Conservation (phyloP, 1,284 basidiomycete species). For the Afroboletus lepidellus region DNA sequence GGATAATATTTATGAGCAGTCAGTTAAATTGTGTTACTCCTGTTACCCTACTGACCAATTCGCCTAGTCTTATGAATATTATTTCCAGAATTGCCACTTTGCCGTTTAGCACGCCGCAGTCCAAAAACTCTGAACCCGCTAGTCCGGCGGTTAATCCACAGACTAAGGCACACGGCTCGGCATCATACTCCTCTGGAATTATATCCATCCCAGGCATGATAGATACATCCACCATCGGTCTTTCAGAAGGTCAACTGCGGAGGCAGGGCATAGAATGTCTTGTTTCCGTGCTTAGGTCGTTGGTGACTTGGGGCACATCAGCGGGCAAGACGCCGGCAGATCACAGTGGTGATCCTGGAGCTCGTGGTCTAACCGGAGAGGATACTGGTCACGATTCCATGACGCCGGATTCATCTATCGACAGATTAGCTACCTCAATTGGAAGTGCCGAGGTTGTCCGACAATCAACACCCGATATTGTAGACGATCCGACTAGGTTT, state of each 20-base stretch:
- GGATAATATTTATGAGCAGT: slow-evolving; percentile 97
- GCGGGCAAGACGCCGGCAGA: slow-evolving; percentile 52
- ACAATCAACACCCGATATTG: slow-evolving; percentile 71
- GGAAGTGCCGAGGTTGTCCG: slow-evolving; percentile 54
- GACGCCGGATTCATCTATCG: slow-evolving; percentile 54
- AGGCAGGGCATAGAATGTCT: slow-evolving; percentile 90
- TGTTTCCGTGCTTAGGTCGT: slow-evolving; percentile 80
- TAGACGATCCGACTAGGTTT: slow-evolving; percentile 90
- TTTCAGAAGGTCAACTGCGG: slow-evolving; percentile 82
- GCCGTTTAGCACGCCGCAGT: slow-evolving; percentile 53
- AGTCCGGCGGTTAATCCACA: slow-evolving; percentile 61
- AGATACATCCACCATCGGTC: slow-evolving; percentile 63
- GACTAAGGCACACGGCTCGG: slow-evolving; percentile 44
- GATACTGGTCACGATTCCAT: slow-evolving; percentile 50
- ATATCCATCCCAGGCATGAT: slow-evolving; percentile 65
- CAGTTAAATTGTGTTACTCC: slow-evolving; percentile 14
- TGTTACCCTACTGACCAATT: slow-evolving; percentile 11
- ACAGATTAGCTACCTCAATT: slow-evolving; percentile 44
- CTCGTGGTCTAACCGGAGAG: slow-evolving; percentile 49
- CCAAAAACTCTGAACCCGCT: slow-evolving; percentile 53
- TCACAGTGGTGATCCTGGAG: slow-evolving; percentile 38
- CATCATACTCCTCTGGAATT: slow-evolving; percentile 65
- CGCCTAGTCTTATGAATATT: slow-evolving; percentile 83
- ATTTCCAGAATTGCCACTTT: slow-evolving; percentile 87
- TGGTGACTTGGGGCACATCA: slow-evolving; percentile 86